Base-by-base conservation (phyloP, 1,284 basidiomycete species). In the Ceratobasidium theobromae region DNA sequence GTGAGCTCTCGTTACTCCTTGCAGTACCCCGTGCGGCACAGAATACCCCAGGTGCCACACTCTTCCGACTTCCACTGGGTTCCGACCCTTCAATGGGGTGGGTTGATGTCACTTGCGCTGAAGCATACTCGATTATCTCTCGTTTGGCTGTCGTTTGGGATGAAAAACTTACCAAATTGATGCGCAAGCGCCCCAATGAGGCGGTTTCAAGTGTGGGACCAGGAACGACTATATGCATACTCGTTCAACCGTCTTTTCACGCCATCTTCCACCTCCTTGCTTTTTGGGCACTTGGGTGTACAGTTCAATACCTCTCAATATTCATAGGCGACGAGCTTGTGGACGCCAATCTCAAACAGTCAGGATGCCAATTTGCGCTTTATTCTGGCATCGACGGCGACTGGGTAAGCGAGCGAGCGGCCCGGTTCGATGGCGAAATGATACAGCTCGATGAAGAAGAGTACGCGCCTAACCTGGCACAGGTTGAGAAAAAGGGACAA, bases 251-350 rank as follows among this genome's bases (percentile, higher is more conserved):
- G 4, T 3, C 32, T 2, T 27, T 53, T 5, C 28, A 38, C 23
- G 30, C 32, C 4, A n/a, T 32, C 28, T 53, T 53, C 32, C 52
- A 53, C 25, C 52, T 33, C 16, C 32, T 53, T 16, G 52, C 52
- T 35, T 53, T 53, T 38, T 53, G 52, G 52, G 30, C 52, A 18
- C 30, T 53, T 4, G 52, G 52, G 3, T 53, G 52, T 21, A 58
- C 55, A 1, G 30, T 58, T 28, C 55, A 58, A n/a, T 48, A 46
- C 18, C 9, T 48, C 6, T 30, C 43, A 5, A 14, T n/a, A 9
- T 1, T 11, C 4, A 16, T 48, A 3, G 55, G 43, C 3, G 41
- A 45, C 12, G 41, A 46, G 16, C n/a, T 48, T 1, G 30, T 32
- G 21, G 28, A 21, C 21, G 4, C 3, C 1, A 8, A 38, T 8